phyloP scores from a whole-genome alignment of 1,139 yeast species.

The Blastobotrys aristatus region DNA sequence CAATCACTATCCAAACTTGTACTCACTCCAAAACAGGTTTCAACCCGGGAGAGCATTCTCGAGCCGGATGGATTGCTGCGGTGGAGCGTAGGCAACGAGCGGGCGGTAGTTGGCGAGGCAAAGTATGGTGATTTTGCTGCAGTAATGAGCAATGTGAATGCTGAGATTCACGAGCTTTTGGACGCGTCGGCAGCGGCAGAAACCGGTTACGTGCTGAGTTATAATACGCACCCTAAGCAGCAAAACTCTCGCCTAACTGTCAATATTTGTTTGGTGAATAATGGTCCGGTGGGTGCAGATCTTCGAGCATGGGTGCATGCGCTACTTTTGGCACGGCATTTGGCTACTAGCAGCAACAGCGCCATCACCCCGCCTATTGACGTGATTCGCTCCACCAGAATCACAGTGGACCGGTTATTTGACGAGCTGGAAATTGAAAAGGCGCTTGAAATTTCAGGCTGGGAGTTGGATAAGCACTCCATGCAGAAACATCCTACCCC shows the following conservation, averaged over 20 bases:
- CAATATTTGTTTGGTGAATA: constrained; percentile 23
- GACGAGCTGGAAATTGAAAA: constrained; percentile 22
- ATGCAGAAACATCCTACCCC: constrained; percentile 24
- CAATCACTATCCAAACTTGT: constrained; percentile 26
- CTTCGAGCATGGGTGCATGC: constrained; percentile 35
- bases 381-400: constrained; percentile 23
- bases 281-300: constrained; percentile 17
- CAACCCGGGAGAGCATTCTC: constrained; percentile 31
- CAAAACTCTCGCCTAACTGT: constrained; percentile 16
- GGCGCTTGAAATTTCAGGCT: constrained; percentile 26
- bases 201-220: constrained; percentile 25
- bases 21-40: constrained; percentile 27
- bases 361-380: constrained; percentile 16
- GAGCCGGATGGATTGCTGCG: constrained; percentile 32
- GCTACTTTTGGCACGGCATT: constrained; percentile 25
- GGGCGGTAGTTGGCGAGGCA: constrained; percentile 5
- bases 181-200: constrained; percentile 18
- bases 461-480: constrained; percentile 27
- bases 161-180: constrained; percentile 16
- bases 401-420: constrained; percentile 24
- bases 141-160: constrained; percentile 2
- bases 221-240: constrained; percentile 3
- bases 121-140: constrained; percentile 5
- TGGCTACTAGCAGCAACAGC: constrained; percentile 5
- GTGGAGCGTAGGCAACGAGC: constrained; percentile 19